Evolutionary conservation across 2,329 filamentous ascomycete genomes (phyloP).

Genomic region (Alternaria viburni): DNA sequence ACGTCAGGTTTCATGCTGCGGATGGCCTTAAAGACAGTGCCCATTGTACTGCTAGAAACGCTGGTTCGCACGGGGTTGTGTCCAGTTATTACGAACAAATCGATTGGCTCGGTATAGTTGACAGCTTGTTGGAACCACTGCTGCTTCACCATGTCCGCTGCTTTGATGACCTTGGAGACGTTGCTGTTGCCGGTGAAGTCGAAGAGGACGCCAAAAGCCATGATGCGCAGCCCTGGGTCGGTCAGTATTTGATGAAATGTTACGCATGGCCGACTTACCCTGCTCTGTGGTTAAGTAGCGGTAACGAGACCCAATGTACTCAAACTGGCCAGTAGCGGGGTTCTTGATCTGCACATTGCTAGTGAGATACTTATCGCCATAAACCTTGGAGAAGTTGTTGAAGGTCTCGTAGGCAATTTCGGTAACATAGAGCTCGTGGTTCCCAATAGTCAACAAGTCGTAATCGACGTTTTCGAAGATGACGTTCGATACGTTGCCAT

Average conservation of each 20-base stretch:
- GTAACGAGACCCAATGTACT: constrained; percentile 56
- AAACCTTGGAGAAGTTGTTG: constrained; percentile 64
- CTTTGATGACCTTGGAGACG: constrained; percentile 65
- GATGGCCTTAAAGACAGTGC: constrained; percentile 64
- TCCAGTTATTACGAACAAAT: constrained; percentile 68
- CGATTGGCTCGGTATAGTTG: constrained; percentile 61
- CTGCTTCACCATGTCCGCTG: constrained; percentile 59
- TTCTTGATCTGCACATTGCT: constrained; percentile 61
- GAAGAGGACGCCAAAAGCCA: constrained; percentile 60
- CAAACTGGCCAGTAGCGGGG: constrained; percentile 50
- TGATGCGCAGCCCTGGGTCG: constrained; percentile 52
- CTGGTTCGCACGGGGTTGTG: constrained; percentile 65
- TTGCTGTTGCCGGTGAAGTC: constrained; percentile 65
- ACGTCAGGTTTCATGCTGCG: constrained; percentile 61
- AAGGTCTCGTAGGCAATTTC: constrained; percentile 68
- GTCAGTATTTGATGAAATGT: constrained; percentile 1
- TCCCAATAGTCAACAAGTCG: constrained; percentile 63
- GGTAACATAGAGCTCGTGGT: constrained; percentile 70
- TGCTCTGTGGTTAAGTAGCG: constrained; percentile 59
- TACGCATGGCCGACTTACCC: constrained; percentile 28
- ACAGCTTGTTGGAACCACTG: constrained; percentile 67
- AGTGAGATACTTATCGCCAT: constrained; percentile 61
- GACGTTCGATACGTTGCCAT: constrained; percentile 61
- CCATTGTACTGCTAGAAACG: constrained; percentile 54
- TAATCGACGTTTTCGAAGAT: constrained; percentile 62